phyloP scores from a whole-genome alignment of 345 rosid species.

The Eucalyptus erythrocorys region DNA sequence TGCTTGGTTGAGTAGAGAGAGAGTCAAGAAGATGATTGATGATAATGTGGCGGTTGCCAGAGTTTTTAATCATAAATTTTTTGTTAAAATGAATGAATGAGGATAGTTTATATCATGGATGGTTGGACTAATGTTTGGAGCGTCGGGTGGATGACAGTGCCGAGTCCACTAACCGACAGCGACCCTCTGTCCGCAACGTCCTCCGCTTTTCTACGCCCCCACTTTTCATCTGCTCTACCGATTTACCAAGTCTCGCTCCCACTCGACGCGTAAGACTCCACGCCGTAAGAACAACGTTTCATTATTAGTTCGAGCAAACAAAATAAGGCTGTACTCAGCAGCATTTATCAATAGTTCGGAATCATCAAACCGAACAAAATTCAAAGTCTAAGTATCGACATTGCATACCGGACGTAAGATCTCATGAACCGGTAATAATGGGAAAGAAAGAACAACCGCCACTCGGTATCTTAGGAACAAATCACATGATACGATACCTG shows the following conservation, averaged over 20 bases:
- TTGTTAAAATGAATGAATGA: background rate
- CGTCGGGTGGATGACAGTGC: background rate
- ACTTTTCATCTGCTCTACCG: background rate
- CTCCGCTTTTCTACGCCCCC: background rate
- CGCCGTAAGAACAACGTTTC: background rate
- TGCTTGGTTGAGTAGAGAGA: too few relatives aligned
- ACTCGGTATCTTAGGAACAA: rapidly evolving
- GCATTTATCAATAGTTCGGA: background rate
- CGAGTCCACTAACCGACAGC: constrained; percentile 5
- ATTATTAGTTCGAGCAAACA: background rate
- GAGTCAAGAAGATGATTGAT: background rate
- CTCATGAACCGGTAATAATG: background rate
- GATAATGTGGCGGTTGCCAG: background rate
- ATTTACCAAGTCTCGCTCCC: background rate
- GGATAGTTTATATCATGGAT: background rate
- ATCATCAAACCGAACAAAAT: too few relatives aligned
- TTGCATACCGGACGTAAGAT: too few relatives aligned
- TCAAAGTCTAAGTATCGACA: too few relatives aligned
- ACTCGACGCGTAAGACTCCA: background rate
- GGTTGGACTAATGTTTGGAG: background rate
- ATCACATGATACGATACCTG: background rate
- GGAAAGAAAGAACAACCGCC: background rate
- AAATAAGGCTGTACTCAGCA: background rate
- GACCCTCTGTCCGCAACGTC: constrained; percentile 6
- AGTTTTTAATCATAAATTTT: background rate